Evolutionary conservation across 352 stramenopile genomes (phyloP), one percentile per base, ranked within the genome.

Genomic region (Phytophthora tentaculata): DNA sequence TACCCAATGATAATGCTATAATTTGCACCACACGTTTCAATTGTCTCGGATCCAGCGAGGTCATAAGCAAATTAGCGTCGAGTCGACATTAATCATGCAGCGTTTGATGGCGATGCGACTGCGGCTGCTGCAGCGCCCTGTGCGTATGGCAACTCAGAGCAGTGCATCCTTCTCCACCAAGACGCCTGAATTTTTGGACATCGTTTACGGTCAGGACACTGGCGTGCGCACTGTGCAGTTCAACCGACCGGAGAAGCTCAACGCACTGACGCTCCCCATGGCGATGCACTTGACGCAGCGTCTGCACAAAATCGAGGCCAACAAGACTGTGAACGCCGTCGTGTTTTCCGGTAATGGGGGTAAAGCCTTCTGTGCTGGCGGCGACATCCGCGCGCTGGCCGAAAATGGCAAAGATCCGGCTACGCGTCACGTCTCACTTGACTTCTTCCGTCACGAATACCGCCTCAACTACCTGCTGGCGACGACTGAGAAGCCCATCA

Each of bases 401-500:
- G 87, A 96, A 32, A 86, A 91, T 56, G 88, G 81, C 68, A 88
- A 88, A 58, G 74, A 94, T 59, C 69, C 79, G 16, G 80, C 80
- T 16, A 94, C 84, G 59, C 80, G 82, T 24, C 77, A 94, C 59
- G 26, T 94, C 24, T 73, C 86, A 44, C 74, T 91, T 20, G 86
- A 98, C 62, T 99, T 99, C 69, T 99, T 99, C 80, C 86, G 86
- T 61, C 82, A 98, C 66, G 97, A 99, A 74, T 99, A 99, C 75
- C 77, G 89, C 58, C 78, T 99, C 20, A 98, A 99, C 77, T 92
- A 95, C 72, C 78, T 96, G 45, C 85, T 93, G 64, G 84, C 75
- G 67, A 94, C 87, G 35, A 94, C 85, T 22, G 84, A 93, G 76
- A 92, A 89, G 67, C 87, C 87, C 35, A 87, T 95, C 49, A 84